Evolutionary conservation across 192 early-diverging fungal genomes (phyloP), one percentile per base, ranked within the genome.

Genomic region (Chytriomyces sp.): DNA sequence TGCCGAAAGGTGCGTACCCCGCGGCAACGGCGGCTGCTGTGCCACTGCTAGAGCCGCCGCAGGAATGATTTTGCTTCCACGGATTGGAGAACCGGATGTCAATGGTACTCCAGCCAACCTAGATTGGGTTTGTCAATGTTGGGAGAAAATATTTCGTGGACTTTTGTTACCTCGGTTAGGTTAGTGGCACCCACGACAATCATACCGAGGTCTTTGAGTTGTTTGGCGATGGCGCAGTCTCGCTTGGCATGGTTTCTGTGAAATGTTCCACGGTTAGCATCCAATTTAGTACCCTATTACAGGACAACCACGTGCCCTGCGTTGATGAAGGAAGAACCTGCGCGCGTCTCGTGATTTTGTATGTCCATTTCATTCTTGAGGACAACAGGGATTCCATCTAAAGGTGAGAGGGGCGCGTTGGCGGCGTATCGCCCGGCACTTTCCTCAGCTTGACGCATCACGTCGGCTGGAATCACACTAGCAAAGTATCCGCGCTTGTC

Each of bases 141-240:
- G n/a, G n/a, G n/a, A n/a, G n/a, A n/a, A n/a, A n/a, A n/a, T n/a
- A n/a, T n/a, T n/a, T n/a, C n/a, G n/a, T n/a, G n/a, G n/a, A n/a
- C n/a, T n/a, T n/a, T n/a, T n/a, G n/a, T n/a, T n/a, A n/a, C n/a
- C 68, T 93, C 92, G 57, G 91, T 85, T 91, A 93, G 92, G 32
- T 78, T 81, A 0, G 90, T 78, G 22, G 90, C 89, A 25, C 90
- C 91, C 26, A 89, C 49, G 57, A 89, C 81, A 52, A 90, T 82
- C 0, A 85, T 86, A 26, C 91, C 91, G 3, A 82, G 77, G 0
- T 75, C 74, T 40, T 83, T 80, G 7, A 93, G 77, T 55, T 79
- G 69, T 2, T 77, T 26, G 1, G 90, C 84, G 7, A 81, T 39
- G 12, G 72, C 69, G 8, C 87, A 85, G 61, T 92, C 90, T 1